Evolutionary conservation across 2,329 filamentous ascomycete genomes (phyloP), one percentile per base, ranked within the genome.

Genomic region (Hypoxylon sp.): DNA sequence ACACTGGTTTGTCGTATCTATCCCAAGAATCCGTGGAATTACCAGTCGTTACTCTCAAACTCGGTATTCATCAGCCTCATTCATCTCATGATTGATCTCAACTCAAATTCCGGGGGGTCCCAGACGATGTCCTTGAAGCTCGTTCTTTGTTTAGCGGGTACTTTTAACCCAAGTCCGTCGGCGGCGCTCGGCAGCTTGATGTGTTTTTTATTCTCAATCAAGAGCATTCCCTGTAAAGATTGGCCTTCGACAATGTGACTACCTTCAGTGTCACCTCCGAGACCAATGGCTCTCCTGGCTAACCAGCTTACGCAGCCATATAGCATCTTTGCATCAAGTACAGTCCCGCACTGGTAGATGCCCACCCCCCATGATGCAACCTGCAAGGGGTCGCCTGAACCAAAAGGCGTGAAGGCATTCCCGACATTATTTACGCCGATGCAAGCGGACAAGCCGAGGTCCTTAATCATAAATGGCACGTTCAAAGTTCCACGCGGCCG

Each of bases 401-500:
- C 90, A 72, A 89, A 87, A 0, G 90, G 90, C 5, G 90, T 92
- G 71, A 93, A 92, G 0, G 90, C 89, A 73, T 93, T 93, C 16
- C 90, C 90, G 12, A 93, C 86, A 71, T 93, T 93, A 73, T 92
- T 92, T 37, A 91, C 83, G 1, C 88, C 85, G 4, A 92, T 82
- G 12, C 87, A 87, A 19, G 83, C 88, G 63, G 88, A 82, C 2
- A 92, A 74, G 0, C 81, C 82, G 64, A 88, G 83, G 21, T 85
- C 79, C 39, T 83, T 80, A 64, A 92, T 89, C 78, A 92, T 80
- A 3, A 85, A 79, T 0, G 85, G 82, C 0, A 92, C 79, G 45
- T 87, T 84, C 14, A 92, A 78, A 0, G 90, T 92, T 1, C 88
- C 89, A 63, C 90, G 82, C 1, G 82, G 79, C 5, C 79, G 73